Conservation (phyloP, 106 monocot genomes). For the Acanthochlamys bracteata region DNA sequence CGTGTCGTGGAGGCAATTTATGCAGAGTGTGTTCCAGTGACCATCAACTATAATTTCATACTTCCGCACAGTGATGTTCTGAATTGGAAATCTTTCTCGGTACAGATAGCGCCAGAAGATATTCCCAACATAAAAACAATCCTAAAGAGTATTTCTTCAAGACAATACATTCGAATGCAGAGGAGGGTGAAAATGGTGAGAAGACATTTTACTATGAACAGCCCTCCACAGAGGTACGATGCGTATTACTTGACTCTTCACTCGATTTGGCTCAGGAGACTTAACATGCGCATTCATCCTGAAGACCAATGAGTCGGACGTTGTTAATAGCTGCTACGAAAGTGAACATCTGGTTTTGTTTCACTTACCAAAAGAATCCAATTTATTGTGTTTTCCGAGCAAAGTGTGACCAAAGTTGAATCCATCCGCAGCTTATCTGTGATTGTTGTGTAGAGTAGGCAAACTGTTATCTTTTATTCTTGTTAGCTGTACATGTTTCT, state of each 20-base stretch:
- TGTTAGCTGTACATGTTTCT: too few species aligned
- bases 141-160: constrained; percentile 39
- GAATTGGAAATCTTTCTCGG: constrained; percentile 77
- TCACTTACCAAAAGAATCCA: too few species aligned
- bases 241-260: constrained; percentile 84
- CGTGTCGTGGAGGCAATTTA: constrained; percentile 81
- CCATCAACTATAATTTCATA: constrained; percentile 58
- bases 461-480: too few species aligned
- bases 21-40: constrained; percentile 81
- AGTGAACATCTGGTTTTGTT: too few species aligned
- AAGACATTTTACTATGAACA: constrained; percentile 60
- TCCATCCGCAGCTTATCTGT: too few species aligned
- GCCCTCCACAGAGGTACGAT: constrained; percentile 56
- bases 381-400: too few species aligned
- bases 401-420: too few species aligned
- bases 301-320: background rate
- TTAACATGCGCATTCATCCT: constrained; percentile 44
- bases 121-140: constrained; percentile 72
- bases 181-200: constrained; percentile 49
- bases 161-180: constrained; percentile 77
- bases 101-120: constrained; percentile 44
- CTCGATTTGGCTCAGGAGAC: constrained; percentile 74
- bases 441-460: too few species aligned
- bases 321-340: too few species aligned
- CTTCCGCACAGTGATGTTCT: constrained; percentile 80